These are phyloP conservation scores for Intubia oerlemansii DNA, from an alignment of 2,329 filamentous ascomycete species.

Conservation along the genomic window DNA sequence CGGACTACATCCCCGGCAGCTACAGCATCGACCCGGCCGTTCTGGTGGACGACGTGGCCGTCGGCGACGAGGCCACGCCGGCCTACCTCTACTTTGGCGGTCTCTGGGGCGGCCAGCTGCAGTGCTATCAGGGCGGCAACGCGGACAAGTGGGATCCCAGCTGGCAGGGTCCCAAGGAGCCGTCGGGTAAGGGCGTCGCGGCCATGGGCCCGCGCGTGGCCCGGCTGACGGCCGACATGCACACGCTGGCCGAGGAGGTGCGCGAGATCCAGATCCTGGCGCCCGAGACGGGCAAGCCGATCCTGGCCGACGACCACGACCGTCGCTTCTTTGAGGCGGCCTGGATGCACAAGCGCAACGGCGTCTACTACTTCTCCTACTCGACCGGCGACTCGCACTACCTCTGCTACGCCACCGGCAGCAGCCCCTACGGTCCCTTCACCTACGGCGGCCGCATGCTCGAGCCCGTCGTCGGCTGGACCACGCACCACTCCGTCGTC, in stretches of 20 bases:
- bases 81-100: slow-evolving; percentile 55
- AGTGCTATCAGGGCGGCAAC: slow-evolving; percentile 41
- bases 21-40: slow-evolving; percentile 60
- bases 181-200: slow-evolving; percentile 26
- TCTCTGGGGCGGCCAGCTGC: slow-evolving; percentile 62
- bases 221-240: slow-evolving; percentile 43
- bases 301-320: slow-evolving; percentile 48
- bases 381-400: slow-evolving; percentile 62
- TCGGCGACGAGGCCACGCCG: slow-evolving; percentile 17
- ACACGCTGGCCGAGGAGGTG: slow-evolving; percentile 30
- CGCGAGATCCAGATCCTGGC: slow-evolving; percentile 43
- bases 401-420: slow-evolving; percentile 45
- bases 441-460: slow-evolving; percentile 50
- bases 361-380: slow-evolving; percentile 55
- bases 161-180: slow-evolving; percentile 36
- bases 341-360: slow-evolving; percentile 55
- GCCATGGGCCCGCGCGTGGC: slow-evolving; percentile 49
- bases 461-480: slow-evolving; percentile 62
- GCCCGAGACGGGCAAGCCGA: slow-evolving; percentile 32
- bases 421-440: slow-evolving; percentile 48
- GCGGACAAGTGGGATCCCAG: slow-evolving; percentile 26
- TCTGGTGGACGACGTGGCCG: slow-evolving; percentile 53
- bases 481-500: slow-evolving; percentile 60
- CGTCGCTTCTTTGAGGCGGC: slow-evolving; percentile 62
- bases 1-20: slow-evolving; percentile 41